Base-by-base conservation (phyloP, 2,329 filamentous ascomycete species). In the Thelonectria discophora region DNA sequence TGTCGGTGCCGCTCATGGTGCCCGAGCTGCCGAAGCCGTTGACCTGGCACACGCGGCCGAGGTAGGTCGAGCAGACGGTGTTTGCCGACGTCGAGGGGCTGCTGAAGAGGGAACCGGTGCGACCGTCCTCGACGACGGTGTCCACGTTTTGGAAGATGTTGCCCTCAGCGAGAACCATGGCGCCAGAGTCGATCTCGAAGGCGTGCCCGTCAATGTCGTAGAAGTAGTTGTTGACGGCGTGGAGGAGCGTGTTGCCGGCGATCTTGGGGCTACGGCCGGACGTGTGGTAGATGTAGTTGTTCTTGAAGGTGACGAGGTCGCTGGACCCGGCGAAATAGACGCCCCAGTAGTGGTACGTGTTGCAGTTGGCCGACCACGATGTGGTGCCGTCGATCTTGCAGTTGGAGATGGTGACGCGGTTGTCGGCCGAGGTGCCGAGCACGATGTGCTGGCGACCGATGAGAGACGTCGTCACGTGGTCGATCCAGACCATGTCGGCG, bases 151-250 rank as follows among this genome's bases (percentile, higher is more conserved):
- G 80, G 79, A 87, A 88, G 49, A 84, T 75, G 68, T 85, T 87
- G 39, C 85, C 86, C 75, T 88, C 85, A 2, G 81, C 82, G 20
- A 88, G 76, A 45, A 85, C 79, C 65, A 77, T 76, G 52, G 68
- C 76, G 43, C 79, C 80, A 6, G 72, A 49, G 54, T 77, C 78
- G 49, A 81, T 74, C 74, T 86, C 86, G 72, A 88, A 87, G n/a
- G 84, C 82, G 75, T 88, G 86, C 50, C 82, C 82, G 18, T 75
- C 72, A 73, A 81, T 83, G 69, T 81, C 78, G 72, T 84, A 79
- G 77, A 80, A 87, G 81, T 84, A 86, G 80, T 88, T 88, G 82
- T 87, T 88, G 72, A 86, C 83, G 43, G 82, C 83, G 74, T 88
- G 86, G 55, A 88, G 74, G 17, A 80, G 76, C 46, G 86, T 80